These are phyloP conservation scores for Cyclotella cryptica DNA, from an alignment of 108 stramenopile genomes.

Conservation along the genomic window DNA sequence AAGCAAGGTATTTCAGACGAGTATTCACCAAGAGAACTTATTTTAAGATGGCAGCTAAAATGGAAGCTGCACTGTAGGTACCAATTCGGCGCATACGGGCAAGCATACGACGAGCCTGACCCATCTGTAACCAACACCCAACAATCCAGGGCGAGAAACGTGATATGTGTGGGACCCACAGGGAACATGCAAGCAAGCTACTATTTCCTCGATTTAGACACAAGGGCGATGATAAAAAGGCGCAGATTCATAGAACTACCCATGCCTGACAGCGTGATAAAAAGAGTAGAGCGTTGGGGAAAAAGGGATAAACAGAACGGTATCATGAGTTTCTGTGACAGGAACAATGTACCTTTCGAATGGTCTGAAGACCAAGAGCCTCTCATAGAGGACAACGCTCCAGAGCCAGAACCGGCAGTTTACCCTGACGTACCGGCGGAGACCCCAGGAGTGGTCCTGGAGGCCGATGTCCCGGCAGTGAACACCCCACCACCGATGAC, in stretches of 20 bases:
- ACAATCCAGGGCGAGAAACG: conserved; percentile 2
- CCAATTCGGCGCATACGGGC: too few species aligned
- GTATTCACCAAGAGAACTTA: too few species aligned
- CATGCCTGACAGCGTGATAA: conserved; percentile 42
- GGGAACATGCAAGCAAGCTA: conserved; percentile 43
- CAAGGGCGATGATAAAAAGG: conserved; percentile 32
- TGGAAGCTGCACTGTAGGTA: too few species aligned
- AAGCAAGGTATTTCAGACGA: conserved; percentile 18
- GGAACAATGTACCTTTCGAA: not conserved
- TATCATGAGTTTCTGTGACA: not conserved
- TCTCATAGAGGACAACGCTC: not conserved
- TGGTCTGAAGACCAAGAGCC: conserved; percentile 14
- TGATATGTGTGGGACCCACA: too few species aligned
- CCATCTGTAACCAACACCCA: conserved; percentile 19
- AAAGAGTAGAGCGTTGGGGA: conserved; percentile 28
- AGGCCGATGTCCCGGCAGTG: not conserved
- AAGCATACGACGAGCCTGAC: conserved; percentile 49
- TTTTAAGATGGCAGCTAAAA: not conserved
- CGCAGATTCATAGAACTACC: conserved; percentile 18
- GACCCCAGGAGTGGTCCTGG: conserved; percentile 12
- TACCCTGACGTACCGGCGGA: not conserved
- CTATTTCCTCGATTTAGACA: conserved; percentile 34
- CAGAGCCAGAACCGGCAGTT: not conserved
- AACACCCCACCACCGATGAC: not conserved
- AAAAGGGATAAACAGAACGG: not conserved